Percentiles rank a stretch among this genome's conserved stretches.
Conservation (phyloP, 768 basidiomycete genomes). For the Dacryopinax spathularia region DNA sequence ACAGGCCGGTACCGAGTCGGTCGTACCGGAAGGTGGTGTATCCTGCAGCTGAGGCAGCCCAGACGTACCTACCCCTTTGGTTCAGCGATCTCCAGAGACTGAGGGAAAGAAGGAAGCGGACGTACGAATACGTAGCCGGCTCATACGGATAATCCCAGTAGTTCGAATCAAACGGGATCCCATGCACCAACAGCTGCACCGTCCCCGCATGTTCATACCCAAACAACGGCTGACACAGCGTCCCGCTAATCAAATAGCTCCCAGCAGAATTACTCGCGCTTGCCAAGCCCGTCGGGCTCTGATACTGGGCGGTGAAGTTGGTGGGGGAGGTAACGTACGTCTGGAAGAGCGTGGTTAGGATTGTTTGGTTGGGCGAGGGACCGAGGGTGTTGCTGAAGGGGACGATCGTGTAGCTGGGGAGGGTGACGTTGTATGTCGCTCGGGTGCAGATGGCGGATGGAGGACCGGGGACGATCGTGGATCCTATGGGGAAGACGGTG, state of each 20-base stretch:
- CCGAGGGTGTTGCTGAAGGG: not conserved
- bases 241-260: conserved; percentile 12
- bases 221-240: not conserved
- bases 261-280: not conserved
- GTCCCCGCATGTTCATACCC: not conserved
- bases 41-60: conserved; percentile 8
- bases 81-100: not conserved
- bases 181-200: conserved; percentile 13
- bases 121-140: not conserved
- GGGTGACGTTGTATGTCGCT: conserved; percentile 2
- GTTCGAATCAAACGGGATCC: conserved; percentile 8
- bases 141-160: conserved; percentile 11
- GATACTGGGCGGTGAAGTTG: conserved; percentile 7
- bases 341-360: conserved; percentile 7
- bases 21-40: conserved; percentile 14
- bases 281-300: not conserved
- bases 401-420: not conserved
- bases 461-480: not conserved
- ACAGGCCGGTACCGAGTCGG: conserved; percentile 11
- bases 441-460: conserved; percentile 1
- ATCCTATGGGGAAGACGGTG: not conserved
- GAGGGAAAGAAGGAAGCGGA: not conserved
- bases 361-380: conserved; percentile 2
- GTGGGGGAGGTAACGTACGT: conserved; percentile 7
- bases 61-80: conserved; percentile 6